Conservation (phyloP, 2,329 filamentous ascomycete genomes). For the Colletotrichum sp. region DNA sequence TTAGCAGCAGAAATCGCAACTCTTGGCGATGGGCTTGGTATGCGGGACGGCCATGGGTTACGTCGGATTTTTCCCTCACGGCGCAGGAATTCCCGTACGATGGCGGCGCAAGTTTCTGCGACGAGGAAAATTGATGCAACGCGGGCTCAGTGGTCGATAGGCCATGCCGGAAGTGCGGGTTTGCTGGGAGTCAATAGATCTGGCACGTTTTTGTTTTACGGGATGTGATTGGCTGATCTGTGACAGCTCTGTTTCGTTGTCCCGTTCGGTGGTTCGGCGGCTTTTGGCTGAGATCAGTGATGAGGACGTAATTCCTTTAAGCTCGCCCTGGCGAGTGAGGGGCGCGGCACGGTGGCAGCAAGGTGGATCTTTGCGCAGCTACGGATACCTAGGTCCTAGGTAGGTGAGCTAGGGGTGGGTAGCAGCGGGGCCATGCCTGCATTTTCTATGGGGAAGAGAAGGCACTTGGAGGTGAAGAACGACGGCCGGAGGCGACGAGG, state of each 20-base stretch:
- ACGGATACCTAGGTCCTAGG: background rate
- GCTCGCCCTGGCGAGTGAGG: constrained; percentile 1
- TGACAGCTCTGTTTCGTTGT: background rate
- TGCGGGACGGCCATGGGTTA: background rate
- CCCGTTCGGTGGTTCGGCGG: background rate
- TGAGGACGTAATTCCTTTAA: background rate
- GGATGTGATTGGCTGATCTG: constrained; percentile 14
- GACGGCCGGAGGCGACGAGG: background rate
- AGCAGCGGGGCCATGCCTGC: background rate
- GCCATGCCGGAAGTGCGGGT: constrained; percentile 21
- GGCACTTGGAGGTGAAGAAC: background rate
- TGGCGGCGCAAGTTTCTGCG: background rate
- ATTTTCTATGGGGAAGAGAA: background rate
- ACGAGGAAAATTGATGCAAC: background rate
- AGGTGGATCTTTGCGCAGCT: background rate
- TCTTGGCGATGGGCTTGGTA: constrained; percentile 9
- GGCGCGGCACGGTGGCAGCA: background rate
- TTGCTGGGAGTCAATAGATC: constrained; percentile 23
- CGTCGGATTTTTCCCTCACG: background rate
- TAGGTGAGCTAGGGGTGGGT: background rate
- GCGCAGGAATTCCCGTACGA: constrained; percentile 7
- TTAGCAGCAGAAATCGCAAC: background rate
- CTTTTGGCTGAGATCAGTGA: background rate
- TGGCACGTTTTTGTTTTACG: constrained; percentile 17
- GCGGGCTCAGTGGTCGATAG: background rate